A percentile compares a stretch with the other conserved stretches of the same genome.
phyloP scores from a whole-genome alignment of 202 grass and related monocot species.

The Tripidium arundinaceum region DNA sequence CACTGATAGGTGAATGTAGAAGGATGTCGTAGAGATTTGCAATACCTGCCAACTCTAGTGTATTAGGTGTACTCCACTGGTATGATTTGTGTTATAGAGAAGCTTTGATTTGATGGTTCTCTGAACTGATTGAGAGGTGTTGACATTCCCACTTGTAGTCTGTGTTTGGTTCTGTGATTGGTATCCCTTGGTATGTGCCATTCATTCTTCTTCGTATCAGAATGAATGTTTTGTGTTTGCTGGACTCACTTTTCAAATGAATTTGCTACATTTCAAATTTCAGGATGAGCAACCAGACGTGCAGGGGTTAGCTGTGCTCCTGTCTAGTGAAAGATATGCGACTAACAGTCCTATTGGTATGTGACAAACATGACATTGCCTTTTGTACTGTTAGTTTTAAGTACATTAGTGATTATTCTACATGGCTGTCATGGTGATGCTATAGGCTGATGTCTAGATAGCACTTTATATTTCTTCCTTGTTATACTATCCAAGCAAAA shows the following conservation, averaged over 20 bases:
- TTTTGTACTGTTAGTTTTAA: slow-evolving; percentile 25
- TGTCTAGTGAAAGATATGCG: slow-evolving; percentile 90
- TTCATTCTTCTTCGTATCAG: neutral
- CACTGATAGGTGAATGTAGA: slow-evolving; percentile 15
- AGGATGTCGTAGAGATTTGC: neutral
- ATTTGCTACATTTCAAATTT: slow-evolving; percentile 30
- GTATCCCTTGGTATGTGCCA: neutral
- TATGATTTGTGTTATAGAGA: neutral
- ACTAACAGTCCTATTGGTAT: slow-evolving; percentile 93
- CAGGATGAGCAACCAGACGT: slow-evolving; percentile 97
- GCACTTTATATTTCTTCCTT: neutral
- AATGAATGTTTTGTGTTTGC: neutral
- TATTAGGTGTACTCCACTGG: neutral
- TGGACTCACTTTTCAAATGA: slow-evolving; percentile 22
- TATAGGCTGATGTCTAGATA: slow-evolving; percentile 13
- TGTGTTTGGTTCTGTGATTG: neutral
- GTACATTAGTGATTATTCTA: neutral
- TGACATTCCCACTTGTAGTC: neutral
- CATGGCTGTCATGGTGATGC: slow-evolving; percentile 1
- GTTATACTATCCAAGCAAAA: neutral
- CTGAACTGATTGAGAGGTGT: neutral
- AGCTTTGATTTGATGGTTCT: slow-evolving; percentile 4
- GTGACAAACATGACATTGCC: neutral
- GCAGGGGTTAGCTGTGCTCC: slow-evolving; percentile 85
- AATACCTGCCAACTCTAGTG: neutral